Percentiles rank a stretch among this genome's conserved stretches.
Conservation (phyloP, 2,329 filamentous ascomycete species). For the Coniella lustricola region DNA sequence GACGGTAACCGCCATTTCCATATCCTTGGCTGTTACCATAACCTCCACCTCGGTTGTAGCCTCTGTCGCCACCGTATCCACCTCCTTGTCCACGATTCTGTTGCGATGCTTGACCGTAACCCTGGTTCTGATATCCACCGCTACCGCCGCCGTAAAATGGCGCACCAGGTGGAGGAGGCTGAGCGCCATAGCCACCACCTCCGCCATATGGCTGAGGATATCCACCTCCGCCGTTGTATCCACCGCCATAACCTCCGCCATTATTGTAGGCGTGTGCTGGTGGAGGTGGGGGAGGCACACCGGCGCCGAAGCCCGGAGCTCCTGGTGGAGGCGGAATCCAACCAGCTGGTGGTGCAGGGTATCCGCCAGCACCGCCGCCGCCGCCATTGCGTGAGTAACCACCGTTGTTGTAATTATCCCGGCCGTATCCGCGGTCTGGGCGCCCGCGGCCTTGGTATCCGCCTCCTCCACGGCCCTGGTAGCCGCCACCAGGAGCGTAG, state of each 20-base stretch:
- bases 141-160: constrained; percentile 12
- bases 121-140: constrained; percentile 8
- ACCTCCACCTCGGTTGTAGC: constrained; percentile 6
- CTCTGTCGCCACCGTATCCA: constrained; percentile 9
- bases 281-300: constrained; percentile 40
- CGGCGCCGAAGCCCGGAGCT: constrained; percentile 34
- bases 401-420: constrained; percentile 17
- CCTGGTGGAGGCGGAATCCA: constrained; percentile 41
- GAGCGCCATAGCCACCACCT: constrained; percentile 10
- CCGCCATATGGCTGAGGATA: constrained; percentile 13
- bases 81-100: constrained; percentile 11
- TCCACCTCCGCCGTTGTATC: constrained; percentile 6
- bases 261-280: constrained; percentile 23
- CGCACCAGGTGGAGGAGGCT: constrained; percentile 8
- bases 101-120: constrained; percentile 8
- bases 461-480: constrained; percentile 16
- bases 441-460: constrained; percentile 11
- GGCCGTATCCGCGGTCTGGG: constrained; percentile 9
- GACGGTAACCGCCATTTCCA: constrained; percentile 13
- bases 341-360: constrained; percentile 23
- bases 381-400: constrained; percentile 11
- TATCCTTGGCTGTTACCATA: constrained; percentile 9
- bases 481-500: constrained; percentile 33
- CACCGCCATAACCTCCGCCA: constrained; percentile 13
- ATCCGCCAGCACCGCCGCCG: constrained; percentile 4